phyloP scores from a whole-genome alignment of 139 green algal species.

The Parachlorella kessleri region DNA sequence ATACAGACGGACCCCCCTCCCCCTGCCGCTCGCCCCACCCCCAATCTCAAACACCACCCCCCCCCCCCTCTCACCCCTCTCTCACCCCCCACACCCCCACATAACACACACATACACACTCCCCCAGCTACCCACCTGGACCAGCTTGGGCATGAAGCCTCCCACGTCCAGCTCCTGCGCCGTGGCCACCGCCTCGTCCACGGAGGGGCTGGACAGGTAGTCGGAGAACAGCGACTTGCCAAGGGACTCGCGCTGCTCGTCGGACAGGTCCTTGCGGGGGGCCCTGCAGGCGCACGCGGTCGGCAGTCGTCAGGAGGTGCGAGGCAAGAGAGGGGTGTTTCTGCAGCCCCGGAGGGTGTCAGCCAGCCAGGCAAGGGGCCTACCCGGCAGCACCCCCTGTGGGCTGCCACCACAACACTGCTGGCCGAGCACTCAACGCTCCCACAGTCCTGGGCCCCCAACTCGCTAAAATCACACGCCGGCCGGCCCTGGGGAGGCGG shows the following conservation, averaged over 20 bases:
- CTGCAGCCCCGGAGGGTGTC: background rate
- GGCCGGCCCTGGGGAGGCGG: no score
- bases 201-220: conserved; percentile 39
- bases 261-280: conserved; percentile 30
- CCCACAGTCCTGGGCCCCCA: no score
- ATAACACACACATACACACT: no score
- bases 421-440: no score
- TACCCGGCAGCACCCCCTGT: no score
- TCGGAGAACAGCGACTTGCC: conserved; percentile 52
- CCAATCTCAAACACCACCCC: background rate
- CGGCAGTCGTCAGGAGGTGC: no score
- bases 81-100: background rate
- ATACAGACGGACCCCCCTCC: no score
- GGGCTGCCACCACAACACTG: no score
- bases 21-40: no score
- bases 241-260: conserved; percentile 49
- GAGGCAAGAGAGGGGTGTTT: no score
- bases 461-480: no score
- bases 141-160: conserved; percentile 43
- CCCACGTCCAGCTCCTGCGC: conserved; percentile 47
- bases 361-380: background rate
- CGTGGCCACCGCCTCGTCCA: conserved; percentile 45
- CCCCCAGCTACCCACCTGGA: conserved; percentile 28
- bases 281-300: conserved; percentile 11
- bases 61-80: no score